Evolutionary conservation across 371 early-diverging fungal genomes (phyloP), one percentile per base, ranked within the genome.

Genomic region (Mucor racemosus): DNA sequence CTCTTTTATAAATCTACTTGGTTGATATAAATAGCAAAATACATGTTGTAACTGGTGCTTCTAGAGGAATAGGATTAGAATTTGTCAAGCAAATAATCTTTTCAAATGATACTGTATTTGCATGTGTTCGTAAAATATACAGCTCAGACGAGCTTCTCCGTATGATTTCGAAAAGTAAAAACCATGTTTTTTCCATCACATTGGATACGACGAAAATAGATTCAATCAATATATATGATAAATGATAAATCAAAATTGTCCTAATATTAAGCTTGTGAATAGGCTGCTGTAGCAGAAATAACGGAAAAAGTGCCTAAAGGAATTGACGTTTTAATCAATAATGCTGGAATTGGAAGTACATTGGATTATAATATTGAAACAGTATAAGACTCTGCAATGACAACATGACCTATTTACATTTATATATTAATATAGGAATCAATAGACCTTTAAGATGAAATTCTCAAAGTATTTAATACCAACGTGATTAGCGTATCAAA

Each of bases 1-100:
- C 8, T 46, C 46, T 19, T 46, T 17, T 19, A n/a, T 19, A 10
- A 19, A 9, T 8, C 1, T 46, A 7, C 4, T 46, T 8, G 10
- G 8, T 17, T 9, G 21, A 46, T 19, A 46, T 46, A 17, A 19
- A n/a, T 8, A 19, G 46, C 19, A 46, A 46, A 19, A 10, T 19
- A 13, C 48, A 48, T 36, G 46, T 61, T 48, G 48, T 61, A 7
- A 82, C 82, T 58, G 46, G 46, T 17, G 46, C 46, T 19, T 76
- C 77, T 7, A 76, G 78, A 17, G 78, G 79, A 42, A 60, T 79
- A 63, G 82, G 80, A 13, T 67, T 75, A 34, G 82, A 82, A 65
- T 77, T 82, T 26, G 76, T 79, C 9, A 76, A 68, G 42, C 82
- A 81, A 57, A 53, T 81, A 4, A 34, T 65, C 8, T 58, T 40